A percentile compares a stretch with the other conserved stretches of the same genome.
These are phyloP conservation scores for Pichia sp. DNA, from an alignment of 1,139 yeast species.

Conservation along the genomic window DNA sequence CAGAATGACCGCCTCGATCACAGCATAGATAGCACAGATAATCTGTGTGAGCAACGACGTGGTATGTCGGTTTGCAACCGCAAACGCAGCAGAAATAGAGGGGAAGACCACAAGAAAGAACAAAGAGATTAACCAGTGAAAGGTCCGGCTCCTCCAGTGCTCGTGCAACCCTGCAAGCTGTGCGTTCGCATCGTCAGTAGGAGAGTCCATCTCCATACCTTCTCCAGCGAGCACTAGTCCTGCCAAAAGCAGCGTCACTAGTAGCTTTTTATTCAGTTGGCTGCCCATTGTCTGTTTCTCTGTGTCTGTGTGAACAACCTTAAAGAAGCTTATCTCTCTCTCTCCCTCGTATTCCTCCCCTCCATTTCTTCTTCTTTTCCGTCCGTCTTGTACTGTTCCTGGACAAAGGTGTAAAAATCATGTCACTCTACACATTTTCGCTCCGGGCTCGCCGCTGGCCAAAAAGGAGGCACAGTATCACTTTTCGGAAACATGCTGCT, in stretches of 20 bases:
- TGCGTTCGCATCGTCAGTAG: conserved; percentile 19
- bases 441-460: not conserved
- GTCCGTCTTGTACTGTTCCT: not conserved
- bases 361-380: not conserved
- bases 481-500: too few relatives aligned
- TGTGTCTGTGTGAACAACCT: not conserved
- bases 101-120: conserved; percentile 47
- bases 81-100: conserved; percentile 49
- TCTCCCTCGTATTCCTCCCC: not conserved
- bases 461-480: not conserved
- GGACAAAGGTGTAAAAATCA: not conserved
- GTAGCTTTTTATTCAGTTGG: not conserved
- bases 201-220: conserved; percentile 22
- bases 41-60: conserved; percentile 47
- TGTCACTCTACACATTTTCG: not conserved
- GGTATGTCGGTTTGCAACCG: conserved; percentile 49
- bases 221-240: not conserved
- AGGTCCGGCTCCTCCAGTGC: conserved; percentile 46
- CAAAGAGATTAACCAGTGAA: conserved; percentile 60
- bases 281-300: not conserved
- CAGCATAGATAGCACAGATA: conserved; percentile 46
- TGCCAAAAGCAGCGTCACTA: not conserved
- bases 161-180: conserved; percentile 14
- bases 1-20: conserved; percentile 51
- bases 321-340: conserved; percentile 2